Evolutionary conservation across 305 asterid genomes (phyloP).

Genomic region (Plantago lanceolata): DNA sequence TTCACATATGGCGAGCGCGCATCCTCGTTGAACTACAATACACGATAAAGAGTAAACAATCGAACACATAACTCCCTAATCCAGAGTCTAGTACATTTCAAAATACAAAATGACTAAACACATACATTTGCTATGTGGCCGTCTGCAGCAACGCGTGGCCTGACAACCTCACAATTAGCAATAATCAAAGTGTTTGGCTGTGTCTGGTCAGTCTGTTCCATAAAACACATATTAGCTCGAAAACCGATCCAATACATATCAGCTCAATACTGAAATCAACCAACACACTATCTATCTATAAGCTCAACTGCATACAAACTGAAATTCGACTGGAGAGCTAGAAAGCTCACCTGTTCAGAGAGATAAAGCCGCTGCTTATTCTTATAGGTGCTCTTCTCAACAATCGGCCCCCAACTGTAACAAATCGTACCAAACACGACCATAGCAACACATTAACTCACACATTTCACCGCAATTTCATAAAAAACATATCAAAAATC

Average conservation of each 20-base stretch:
- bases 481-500: neutral
- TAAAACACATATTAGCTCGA: conserved; percentile 7
- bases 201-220: conserved; percentile 72
- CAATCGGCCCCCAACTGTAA: conserved; percentile 88
- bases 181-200: conserved; percentile 92
- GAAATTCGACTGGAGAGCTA: neutral
- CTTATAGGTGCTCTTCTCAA: conserved; percentile 58
- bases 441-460: neutral
- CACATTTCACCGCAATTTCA: neutral
- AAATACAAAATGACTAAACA: conserved; percentile 4
- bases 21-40: conserved; percentile 82
- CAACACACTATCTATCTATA: neutral
- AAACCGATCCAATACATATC: neutral
- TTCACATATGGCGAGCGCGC: conserved; percentile 85
- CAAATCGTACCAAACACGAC: neutral
- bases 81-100: too few species aligned
- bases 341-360: conserved; percentile 48
- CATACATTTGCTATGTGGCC: conserved; percentile 75
- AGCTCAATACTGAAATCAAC: neutral
- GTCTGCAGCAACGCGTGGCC: conserved; percentile 90
- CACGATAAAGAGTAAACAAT: conserved; percentile 22
- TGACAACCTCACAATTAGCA: conserved; percentile 89
- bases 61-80: neutral
- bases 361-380: conserved; percentile 59
- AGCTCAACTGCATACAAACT: neutral